Base-by-base conservation (phyloP, 2,329 filamentous ascomycete genomes). In the Aspergillus viridinutans region DNA sequence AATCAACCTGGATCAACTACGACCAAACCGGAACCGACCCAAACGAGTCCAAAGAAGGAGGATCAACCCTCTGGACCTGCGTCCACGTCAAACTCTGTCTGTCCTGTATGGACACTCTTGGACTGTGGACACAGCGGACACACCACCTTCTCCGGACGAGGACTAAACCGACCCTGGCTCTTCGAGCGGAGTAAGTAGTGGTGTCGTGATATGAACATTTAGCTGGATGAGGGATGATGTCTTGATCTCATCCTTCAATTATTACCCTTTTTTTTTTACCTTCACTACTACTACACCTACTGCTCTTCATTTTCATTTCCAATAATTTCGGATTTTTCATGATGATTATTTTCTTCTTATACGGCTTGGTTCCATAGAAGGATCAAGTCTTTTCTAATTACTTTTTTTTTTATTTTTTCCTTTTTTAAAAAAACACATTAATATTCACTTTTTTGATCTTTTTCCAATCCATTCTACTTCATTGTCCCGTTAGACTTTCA, bases 31-130 rank as follows among this genome's bases (percentile, higher is more conserved):
- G 67, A 68, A 67, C 59, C 59, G 55, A 63, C 63, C 65, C 63
- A 68, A 67, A 69, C 67, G 64, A 68, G 65, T 61, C 67, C 66
- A 68, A 68, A 65, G 71, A 70, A 68, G 68, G 69, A 69, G 69
- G 69, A 73, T 72, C 70, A 72, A 64, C 69, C 69, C 66, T 70
- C 64, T 72, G 70, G 71, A 71, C 69, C 70, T 73, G 70, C 70
- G 69, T 72, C 70, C 68, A 66, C 69, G 63, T 68, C 68, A 70
- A 73, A 72, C 68, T 72, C 61, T 73, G 67, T 68, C 63, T 61
- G 55, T 61, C 55, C 57, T 64, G 64, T 61, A 65, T 66, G 64
- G 66, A 12, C 12, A 17, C 21, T 23, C 20, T 25, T n/a, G 43
- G 14, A 17, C 43, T 25, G 12, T 14, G 12, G 20, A 23, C 43